phyloP scores from a whole-genome alignment of 352 stramenopile genomes.

The Phytophthora pini region DNA sequence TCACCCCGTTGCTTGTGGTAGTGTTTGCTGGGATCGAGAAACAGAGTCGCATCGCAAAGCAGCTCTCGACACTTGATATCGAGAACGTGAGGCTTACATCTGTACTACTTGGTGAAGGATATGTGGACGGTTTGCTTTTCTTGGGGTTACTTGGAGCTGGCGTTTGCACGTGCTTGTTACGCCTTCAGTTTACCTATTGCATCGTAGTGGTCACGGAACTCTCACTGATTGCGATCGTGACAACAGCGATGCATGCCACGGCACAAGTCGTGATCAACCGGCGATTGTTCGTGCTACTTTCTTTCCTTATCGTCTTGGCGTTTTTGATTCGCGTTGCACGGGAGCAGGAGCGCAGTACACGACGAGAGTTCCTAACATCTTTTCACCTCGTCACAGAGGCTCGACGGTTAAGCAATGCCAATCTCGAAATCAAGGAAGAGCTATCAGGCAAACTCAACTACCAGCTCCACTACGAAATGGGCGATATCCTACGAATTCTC shows the following conservation, averaged over 20 bases:
- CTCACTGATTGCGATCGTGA: conserved; percentile 34
- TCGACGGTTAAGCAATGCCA: conserved; percentile 65
- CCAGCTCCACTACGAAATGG: conserved; percentile 78
- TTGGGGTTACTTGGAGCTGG: conserved; percentile 47
- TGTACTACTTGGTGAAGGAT: conserved; percentile 41
- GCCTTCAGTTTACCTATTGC: conserved; percentile 67
- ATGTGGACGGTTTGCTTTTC: conserved; percentile 54
- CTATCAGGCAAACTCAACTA: conserved; percentile 68
- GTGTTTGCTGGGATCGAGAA: conserved; percentile 47
- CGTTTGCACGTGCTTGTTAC: conserved; percentile 49
- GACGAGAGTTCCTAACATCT: conserved; percentile 59
- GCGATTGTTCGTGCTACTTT: conserved; percentile 28
- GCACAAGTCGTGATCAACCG: conserved; percentile 25
- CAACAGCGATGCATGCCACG: conserved; percentile 38
- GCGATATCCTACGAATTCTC: conserved; percentile 71
- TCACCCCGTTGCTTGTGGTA: conserved; percentile 44
- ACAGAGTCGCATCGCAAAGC: conserved; percentile 24
- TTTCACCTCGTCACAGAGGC: conserved; percentile 64
- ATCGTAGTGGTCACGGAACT: conserved; percentile 48
- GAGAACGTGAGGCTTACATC: conserved; percentile 23
- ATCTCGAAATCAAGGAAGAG: conserved; percentile 75
- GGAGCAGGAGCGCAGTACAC: conserved; percentile 54
- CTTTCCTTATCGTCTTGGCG: conserved; percentile 44
- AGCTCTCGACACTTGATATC: conserved; percentile 18
- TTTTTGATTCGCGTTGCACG: conserved; percentile 49